Conservation (phyloP, 768 basidiomycete genomes). For the Russula brevipes region DNA sequence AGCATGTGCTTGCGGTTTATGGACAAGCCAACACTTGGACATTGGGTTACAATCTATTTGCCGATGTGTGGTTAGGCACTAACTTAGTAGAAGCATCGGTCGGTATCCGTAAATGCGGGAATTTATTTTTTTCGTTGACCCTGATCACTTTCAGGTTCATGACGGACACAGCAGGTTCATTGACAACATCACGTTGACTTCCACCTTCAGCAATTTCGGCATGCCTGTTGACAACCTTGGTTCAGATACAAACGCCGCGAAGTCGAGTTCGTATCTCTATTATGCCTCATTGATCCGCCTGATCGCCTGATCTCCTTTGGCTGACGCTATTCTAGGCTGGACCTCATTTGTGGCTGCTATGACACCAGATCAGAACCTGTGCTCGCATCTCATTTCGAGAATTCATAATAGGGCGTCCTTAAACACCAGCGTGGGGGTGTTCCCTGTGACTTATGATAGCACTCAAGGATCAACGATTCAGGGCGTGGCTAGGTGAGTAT, state of each 20-base stretch:
- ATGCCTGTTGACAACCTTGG: conserved; percentile 10
- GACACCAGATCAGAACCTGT: neutral
- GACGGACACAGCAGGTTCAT: conserved; percentile 9
- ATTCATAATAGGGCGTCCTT: neutral
- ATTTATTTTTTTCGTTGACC: neutral
- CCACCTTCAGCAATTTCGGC: conserved; percentile 3
- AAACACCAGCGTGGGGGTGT: neutral
- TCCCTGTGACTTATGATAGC: conserved; percentile 9
- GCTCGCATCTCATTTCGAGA: conserved; percentile 4
- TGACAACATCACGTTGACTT: neutral
- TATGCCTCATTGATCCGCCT: neutral
- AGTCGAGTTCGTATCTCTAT: neutral
- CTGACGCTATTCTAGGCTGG: conserved; percentile 9
- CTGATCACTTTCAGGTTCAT: conserved; percentile 18
- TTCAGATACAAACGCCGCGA: neutral
- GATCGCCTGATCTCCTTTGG: neutral
- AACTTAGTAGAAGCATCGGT: conserved; percentile 40
- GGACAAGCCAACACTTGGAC: conserved; percentile 42
- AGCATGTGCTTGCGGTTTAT: neutral
- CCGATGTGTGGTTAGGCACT: conserved; percentile 51
- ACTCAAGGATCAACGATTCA: neutral
- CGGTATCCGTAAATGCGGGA: conserved; percentile 1
- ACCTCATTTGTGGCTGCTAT: conserved; percentile 16
- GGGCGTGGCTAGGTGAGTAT: neutral
- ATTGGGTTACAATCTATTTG: conserved; percentile 57